These are phyloP conservation scores for Alternaria hordeiaustralica DNA, from an alignment of 2,329 filamentous ascomycete genomes.

Conservation along the genomic window DNA sequence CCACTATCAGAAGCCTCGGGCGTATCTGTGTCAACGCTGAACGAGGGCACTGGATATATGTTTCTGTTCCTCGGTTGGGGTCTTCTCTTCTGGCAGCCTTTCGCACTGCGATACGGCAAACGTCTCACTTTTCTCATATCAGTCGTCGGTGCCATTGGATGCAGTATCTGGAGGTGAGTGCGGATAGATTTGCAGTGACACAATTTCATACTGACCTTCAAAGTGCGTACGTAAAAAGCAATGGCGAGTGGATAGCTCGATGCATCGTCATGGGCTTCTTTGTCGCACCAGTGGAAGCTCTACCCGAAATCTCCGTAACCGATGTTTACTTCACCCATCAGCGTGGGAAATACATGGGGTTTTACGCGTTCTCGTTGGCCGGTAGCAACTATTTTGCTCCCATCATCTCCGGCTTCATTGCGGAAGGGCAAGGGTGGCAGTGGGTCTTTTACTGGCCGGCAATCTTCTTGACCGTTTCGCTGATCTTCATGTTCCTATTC, in stretches of 20 bases:
- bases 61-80: constrained; percentile 61
- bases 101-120: constrained; percentile 61
- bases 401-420: constrained; percentile 46
- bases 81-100: constrained; percentile 59
- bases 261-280: constrained; percentile 58
- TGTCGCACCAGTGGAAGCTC: constrained; percentile 57
- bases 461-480: constrained; percentile 58
- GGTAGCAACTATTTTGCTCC: constrained; percentile 49
- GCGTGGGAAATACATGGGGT: constrained; percentile 39
- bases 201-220: constrained; percentile 31
- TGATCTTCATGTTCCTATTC: constrained; percentile 63
- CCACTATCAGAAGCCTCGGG: constrained; percentile 57
- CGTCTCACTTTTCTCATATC: constrained; percentile 57
- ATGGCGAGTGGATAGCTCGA: constrained; percentile 57
- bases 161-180: constrained; percentile 51
- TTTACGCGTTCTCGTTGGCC: constrained; percentile 42
- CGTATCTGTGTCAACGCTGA: constrained; percentile 54
- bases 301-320: constrained; percentile 56
- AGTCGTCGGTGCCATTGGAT: constrained; percentile 48
- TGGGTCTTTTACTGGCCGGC: constrained; percentile 59
- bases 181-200: not conserved
- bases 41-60: constrained; percentile 60
- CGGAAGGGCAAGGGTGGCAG: constrained; percentile 43
- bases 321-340: constrained; percentile 50
- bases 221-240: constrained; percentile 52